These are phyloP conservation scores for Neonectria coccinea DNA, from an alignment of 2,329 filamentous ascomycete species.

Conservation along the genomic window DNA sequence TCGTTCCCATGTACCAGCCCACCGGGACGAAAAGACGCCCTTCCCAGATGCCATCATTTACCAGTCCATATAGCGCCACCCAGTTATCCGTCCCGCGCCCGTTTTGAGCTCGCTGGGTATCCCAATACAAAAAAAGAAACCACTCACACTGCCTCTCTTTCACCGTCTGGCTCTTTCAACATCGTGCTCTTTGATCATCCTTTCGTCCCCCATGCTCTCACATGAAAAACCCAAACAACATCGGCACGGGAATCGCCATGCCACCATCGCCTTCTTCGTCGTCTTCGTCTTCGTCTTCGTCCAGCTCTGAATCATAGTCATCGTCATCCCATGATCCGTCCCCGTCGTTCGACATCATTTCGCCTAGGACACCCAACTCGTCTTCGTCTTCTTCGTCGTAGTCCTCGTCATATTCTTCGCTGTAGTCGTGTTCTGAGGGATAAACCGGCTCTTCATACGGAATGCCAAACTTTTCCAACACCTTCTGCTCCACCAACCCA, in stretches of 20 bases:
- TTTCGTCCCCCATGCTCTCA: slow-evolving; percentile 12
- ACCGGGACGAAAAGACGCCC: slow-evolving; percentile 13
- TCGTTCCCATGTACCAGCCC: slow-evolving; percentile 24
- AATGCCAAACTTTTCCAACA: slow-evolving; percentile 43
- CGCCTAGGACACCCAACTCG: slow-evolving; percentile 11
- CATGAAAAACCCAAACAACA: slow-evolving; percentile 39
- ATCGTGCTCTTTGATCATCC: too few relatives aligned
- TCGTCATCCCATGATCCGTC: slow-evolving; percentile 21
- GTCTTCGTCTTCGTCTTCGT: slow-evolving; percentile 16
- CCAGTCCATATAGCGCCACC: slow-evolving; percentile 23
- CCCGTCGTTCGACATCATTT: slow-evolving; percentile 17
- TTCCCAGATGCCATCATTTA: slow-evolving; percentile 17
- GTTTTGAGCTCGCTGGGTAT: slow-evolving; percentile 9
- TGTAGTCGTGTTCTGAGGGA: slow-evolving; percentile 12
- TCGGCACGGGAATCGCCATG: slow-evolving; percentile 36
- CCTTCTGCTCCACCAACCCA: slow-evolving; percentile 38
- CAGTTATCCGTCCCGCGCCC: slow-evolving; percentile 17
- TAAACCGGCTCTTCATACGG: slow-evolving; percentile 36
- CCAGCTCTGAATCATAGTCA: slow-evolving; percentile 18
- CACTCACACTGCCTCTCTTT: slow-evolving; percentile 12
- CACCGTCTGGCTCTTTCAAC: not conserved
- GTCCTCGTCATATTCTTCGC: slow-evolving; percentile 6
- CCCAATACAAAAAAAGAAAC: slow-evolving; percentile 26
- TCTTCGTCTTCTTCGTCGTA: slow-evolving; percentile 23
- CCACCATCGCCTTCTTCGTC: slow-evolving; percentile 11